Evolutionary conservation across 75 land plant genomes (phyloP).

Genomic region (Gnetum montanum): DNA sequence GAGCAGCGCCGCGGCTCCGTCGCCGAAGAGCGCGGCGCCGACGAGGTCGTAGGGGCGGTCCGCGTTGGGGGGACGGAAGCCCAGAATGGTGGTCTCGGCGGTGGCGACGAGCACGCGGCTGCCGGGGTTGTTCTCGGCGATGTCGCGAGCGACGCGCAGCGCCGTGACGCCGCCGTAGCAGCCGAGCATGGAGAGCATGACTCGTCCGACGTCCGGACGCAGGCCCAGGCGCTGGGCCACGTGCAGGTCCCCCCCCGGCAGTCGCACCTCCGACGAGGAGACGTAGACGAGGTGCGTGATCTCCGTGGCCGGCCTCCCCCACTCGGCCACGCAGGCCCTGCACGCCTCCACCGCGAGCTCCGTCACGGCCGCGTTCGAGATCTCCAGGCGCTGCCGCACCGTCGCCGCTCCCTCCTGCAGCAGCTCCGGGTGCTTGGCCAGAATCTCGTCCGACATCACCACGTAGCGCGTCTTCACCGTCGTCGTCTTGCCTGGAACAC

Average conservation of each 20-base stretch:
- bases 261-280: slow-evolving; percentile 88
- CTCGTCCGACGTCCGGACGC: slow-evolving; percentile 43
- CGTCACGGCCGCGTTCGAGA: slow-evolving; percentile 77
- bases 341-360: slow-evolving; percentile 80
- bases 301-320: slow-evolving; percentile 70
- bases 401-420: slow-evolving; percentile 69
- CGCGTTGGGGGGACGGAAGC: slow-evolving; percentile 71
- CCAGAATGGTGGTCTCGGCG: slow-evolving; percentile 87
- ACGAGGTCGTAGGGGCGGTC: slow-evolving; percentile 90
- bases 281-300: slow-evolving; percentile 97
- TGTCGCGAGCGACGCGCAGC: slow-evolving; percentile 88
- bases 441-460: slow-evolving; percentile 88
- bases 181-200: slow-evolving; percentile 78
- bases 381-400: slow-evolving; percentile 65
- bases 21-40: slow-evolving; percentile 94
- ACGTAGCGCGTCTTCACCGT: slow-evolving; percentile 95
- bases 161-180: slow-evolving; percentile 97
- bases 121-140: slow-evolving; percentile 96
- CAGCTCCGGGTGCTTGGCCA: slow-evolving; percentile 78
- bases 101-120: slow-evolving; percentile 82
- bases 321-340: slow-evolving; percentile 38
- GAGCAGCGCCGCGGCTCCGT: slow-evolving; percentile 88
- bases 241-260: slow-evolving; percentile 93
- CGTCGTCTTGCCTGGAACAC: slow-evolving; percentile 74
- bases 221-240: slow-evolving; percentile 68